Conservation (phyloP, 306 rosid species). For the Quercus engelmannii region DNA sequence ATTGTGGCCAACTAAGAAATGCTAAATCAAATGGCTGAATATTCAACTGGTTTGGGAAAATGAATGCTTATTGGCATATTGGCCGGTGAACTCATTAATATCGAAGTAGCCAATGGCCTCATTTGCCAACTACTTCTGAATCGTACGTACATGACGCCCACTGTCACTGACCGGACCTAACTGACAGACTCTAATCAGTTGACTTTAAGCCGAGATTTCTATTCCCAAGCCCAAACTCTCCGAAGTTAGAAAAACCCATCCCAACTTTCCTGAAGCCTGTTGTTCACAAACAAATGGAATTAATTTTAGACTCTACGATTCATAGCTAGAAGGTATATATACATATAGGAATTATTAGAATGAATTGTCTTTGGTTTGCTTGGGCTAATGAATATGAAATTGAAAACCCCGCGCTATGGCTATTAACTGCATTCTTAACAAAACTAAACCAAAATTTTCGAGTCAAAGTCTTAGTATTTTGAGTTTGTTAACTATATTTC, state of each 20-base stretch:
- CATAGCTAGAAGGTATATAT: too few relatives aligned
- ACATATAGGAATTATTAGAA: not conserved
- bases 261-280: too few relatives aligned
- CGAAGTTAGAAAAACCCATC: too few relatives aligned
- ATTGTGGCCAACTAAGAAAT: not conserved
- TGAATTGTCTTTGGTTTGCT: not conserved
- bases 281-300: not conserved
- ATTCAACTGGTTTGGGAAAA: conserved; percentile 44
- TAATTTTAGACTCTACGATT: too few relatives aligned
- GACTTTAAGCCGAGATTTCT: too few relatives aligned
- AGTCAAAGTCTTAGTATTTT: not conserved
- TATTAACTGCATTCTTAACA: not conserved
- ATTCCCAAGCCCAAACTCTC: too few relatives aligned
- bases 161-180: too few relatives aligned
- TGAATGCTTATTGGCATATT: not conserved
- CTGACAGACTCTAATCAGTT: too few relatives aligned
- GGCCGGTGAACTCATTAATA: conserved; percentile 42
- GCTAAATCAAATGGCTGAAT: conserved; percentile 14
- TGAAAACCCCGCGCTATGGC: too few relatives aligned
- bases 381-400: not conserved
- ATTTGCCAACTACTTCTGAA: conserved; percentile 38
- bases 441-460: not conserved
- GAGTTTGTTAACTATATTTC: not conserved
- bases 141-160: not conserved
- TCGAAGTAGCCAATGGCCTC: conserved; percentile 11